Conservation (phyloP, 441 rosid species). For the Syzygium malaccense region DNA sequence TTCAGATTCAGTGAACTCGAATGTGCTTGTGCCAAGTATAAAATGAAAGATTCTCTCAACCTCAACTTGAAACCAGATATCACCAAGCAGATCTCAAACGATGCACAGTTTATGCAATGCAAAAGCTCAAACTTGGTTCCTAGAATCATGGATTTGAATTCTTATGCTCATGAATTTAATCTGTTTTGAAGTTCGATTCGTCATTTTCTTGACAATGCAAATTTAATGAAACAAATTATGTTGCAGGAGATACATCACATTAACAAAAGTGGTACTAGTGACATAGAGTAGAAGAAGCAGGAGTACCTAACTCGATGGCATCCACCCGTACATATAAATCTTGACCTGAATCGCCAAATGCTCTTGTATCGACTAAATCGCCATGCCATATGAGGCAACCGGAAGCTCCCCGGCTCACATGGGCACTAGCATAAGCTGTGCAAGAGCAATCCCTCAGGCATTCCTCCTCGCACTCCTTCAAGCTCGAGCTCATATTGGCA, state of each 20-base stretch:
- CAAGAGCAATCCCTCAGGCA: background rate
- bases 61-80: background rate
- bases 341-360: background rate
- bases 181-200: background rate
- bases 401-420: background rate
- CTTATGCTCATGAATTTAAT: background rate
- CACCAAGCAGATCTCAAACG: background rate
- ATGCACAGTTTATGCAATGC: background rate
- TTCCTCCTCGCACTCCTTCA: background rate
- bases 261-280: background rate
- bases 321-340: background rate
- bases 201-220: background rate
- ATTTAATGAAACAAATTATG: background rate
- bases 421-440: background rate
- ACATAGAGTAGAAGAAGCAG: background rate
- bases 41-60: background rate
- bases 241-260: background rate
- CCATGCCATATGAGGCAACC: background rate
- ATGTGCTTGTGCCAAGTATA: background rate
- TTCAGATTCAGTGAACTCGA: background rate
- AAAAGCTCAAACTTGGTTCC: background rate
- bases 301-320: background rate
- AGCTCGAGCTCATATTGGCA: background rate
- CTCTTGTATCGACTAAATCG: background rate
- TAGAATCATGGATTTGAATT: background rate